phyloP scores from a whole-genome alignment of 2,329 filamentous ascomycete genomes.

The Claviceps quebecensis region DNA sequence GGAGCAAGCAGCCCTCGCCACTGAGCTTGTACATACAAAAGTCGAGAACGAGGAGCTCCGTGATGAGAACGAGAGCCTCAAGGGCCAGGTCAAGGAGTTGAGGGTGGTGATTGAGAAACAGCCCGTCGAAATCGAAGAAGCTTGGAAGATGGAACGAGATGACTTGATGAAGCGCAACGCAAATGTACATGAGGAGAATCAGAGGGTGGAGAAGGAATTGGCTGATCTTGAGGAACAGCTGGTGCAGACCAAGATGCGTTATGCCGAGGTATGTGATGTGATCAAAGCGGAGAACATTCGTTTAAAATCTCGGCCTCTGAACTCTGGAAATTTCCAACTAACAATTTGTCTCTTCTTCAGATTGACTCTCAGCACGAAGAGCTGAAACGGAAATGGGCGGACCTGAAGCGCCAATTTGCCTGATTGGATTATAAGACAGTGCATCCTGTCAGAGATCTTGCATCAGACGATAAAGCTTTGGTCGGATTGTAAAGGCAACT shows the following conservation, averaged over 20 bases:
- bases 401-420: constrained; percentile 43
- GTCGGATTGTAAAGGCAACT: too few relatives aligned
- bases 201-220: constrained; percentile 75
- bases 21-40: constrained; percentile 80
- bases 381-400: constrained; percentile 58
- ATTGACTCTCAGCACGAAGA: constrained; percentile 54
- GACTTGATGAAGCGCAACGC: constrained; percentile 83
- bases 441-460: background rate
- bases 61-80: constrained; percentile 80
- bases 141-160: constrained; percentile 74
- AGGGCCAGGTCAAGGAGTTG: constrained; percentile 72
- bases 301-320: too few relatives aligned
- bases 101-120: constrained; percentile 80
- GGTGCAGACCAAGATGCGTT: constrained; percentile 86
- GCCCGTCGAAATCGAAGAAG: constrained; percentile 72
- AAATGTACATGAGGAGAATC: constrained; percentile 89
- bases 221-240: constrained; percentile 83
- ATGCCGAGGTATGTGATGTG: constrained; percentile 66
- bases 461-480: too few relatives aligned
- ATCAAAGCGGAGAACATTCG: too few relatives aligned
- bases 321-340: background rate
- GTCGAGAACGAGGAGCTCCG: constrained; percentile 82
- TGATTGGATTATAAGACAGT: constrained; percentile 8
- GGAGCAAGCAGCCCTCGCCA: constrained; percentile 83
- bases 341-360: constrained; percentile 22